Evolutionary conservation across 2,329 filamentous ascomycete genomes (phyloP).

Genomic region (Dactylonectria estremocensis): DNA sequence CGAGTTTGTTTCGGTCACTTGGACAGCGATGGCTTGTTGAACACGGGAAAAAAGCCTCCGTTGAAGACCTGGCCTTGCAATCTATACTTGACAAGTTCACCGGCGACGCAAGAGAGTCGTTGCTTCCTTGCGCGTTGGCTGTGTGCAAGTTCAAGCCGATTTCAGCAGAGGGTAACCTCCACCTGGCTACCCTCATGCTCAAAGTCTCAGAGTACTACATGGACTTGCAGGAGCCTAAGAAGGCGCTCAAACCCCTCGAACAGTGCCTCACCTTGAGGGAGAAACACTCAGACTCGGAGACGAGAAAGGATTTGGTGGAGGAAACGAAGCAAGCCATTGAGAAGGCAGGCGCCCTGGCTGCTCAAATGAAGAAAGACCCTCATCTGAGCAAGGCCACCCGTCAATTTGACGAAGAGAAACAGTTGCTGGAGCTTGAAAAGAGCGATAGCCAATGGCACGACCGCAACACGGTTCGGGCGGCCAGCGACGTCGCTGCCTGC

Average conservation of each 20-base stretch:
- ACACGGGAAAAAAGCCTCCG: neutral
- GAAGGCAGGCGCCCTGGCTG: neutral
- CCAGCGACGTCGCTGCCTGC: slow-evolving; percentile 12
- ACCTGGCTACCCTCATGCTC: slow-evolving; percentile 8
- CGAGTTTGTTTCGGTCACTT: slow-evolving; percentile 7
- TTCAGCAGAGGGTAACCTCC: slow-evolving; percentile 5
- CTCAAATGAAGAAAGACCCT: neutral
- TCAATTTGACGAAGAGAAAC: neutral
- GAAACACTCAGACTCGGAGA: neutral
- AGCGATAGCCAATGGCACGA: slow-evolving; percentile 3
- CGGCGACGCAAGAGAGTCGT: neutral
- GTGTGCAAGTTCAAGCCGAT: slow-evolving; percentile 5
- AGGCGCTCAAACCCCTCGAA: neutral
- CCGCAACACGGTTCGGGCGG: slow-evolving; percentile 5
- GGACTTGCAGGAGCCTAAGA: neutral
- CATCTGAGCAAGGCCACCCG: neutral
- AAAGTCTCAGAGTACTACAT: slow-evolving; percentile 4
- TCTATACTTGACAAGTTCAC: slow-evolving; percentile 1
- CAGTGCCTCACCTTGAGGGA: neutral
- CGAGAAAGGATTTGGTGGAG: neutral
- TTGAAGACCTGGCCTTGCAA: neutral
- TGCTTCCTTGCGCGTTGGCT: slow-evolving; percentile 17
- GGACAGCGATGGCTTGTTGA: neutral
- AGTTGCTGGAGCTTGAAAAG: slow-evolving; percentile 1
- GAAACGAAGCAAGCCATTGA: slow-evolving; percentile 7